A percentile compares a stretch with the other conserved stretches of the same genome.
These are phyloP conservation scores for Wallacemonas sp. DNA, from an alignment of 208 protist species.

Conservation along the genomic window DNA sequence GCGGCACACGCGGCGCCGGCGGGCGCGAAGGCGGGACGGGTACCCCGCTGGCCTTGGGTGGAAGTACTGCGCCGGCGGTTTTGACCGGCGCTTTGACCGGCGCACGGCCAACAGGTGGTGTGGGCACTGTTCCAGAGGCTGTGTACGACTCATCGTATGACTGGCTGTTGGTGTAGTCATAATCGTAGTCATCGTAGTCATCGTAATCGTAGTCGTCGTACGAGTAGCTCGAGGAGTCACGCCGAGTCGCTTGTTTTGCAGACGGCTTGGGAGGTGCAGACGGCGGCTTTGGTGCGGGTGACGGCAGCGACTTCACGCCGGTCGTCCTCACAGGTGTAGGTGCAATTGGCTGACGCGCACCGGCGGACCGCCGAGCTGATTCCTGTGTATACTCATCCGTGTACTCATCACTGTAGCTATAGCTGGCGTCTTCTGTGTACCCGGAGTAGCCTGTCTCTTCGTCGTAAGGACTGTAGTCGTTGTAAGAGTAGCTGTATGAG, in stretches of 20 bases:
- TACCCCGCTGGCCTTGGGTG: no score
- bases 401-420: slow-evolving; percentile 8
- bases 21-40: background rate
- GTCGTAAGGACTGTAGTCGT: slow-evolving; percentile 9
- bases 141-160: slow-evolving; percentile 31
- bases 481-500: slow-evolving; percentile 29
- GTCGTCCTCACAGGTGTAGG: no score
- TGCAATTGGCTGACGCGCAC: background rate
- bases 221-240: slow-evolving; percentile 4
- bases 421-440: background rate
- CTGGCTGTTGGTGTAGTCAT: slow-evolving; percentile 29
- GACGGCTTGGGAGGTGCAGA: background rate
- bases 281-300: background rate
- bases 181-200: slow-evolving; percentile 8
- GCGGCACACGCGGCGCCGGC: background rate
- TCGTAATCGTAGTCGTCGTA: slow-evolving; percentile 5
- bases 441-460: slow-evolving; percentile 3
- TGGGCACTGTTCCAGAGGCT: background rate
- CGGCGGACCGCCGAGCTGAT: background rate
- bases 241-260: background rate
- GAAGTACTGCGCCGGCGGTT: background rate
- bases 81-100: background rate
- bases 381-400: slow-evolving; percentile 5
- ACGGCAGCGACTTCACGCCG: background rate
- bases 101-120: background rate